A percentile compares a stretch with the other conserved stretches of the same genome.
Evolutionary conservation across 768 basidiomycete species (phyloP).

Genomic region (Leccinum longicurvipes): DNA sequence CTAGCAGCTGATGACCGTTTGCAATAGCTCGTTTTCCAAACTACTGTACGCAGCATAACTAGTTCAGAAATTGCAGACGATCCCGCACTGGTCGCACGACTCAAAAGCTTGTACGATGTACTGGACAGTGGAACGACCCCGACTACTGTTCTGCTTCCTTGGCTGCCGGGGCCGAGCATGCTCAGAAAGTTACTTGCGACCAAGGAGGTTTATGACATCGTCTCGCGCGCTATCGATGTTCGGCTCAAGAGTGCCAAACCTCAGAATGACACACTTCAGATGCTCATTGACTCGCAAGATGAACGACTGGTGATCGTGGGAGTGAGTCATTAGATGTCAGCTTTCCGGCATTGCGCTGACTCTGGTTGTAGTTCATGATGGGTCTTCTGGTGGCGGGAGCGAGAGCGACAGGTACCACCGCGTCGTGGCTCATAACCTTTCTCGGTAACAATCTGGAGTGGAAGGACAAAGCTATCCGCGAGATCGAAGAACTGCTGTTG

Average conservation of each 20-base stretch:
- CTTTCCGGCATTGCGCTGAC: slow-evolving; percentile 19
- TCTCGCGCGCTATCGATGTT: slow-evolving; percentile 53
- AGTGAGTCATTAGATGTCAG: slow-evolving; percentile 38
- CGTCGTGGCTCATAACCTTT: slow-evolving; percentile 74
- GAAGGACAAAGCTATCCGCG: slow-evolving; percentile 56
- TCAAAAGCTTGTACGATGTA: slow-evolving; percentile 63
- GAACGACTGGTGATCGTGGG: slow-evolving; percentile 68
- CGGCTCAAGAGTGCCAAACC: slow-evolving; percentile 55
- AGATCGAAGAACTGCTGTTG: slow-evolving; percentile 55
- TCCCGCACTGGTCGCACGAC: slow-evolving; percentile 53
- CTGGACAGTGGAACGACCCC: slow-evolving; percentile 72
- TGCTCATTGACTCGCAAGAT: slow-evolving; percentile 68
- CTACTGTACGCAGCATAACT: slow-evolving; percentile 64
- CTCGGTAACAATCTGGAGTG: slow-evolving; percentile 66
- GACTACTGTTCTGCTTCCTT: slow-evolving; percentile 67
- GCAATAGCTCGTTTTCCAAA: slow-evolving; percentile 64
- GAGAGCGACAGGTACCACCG: slow-evolving; percentile 76
- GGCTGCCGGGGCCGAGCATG: slow-evolving; percentile 75
- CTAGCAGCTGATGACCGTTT: not conserved
- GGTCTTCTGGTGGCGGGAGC: slow-evolving; percentile 79
- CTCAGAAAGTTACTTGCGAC: slow-evolving; percentile 68
- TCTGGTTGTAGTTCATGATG: slow-evolving; percentile 65
- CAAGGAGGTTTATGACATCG: slow-evolving; percentile 71
- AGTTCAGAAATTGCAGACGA: slow-evolving; percentile 71
- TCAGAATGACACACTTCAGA: slow-evolving; percentile 67